Evolutionary conservation across 306 rosid species (phyloP).

Genomic region (Inga laurina): DNA sequence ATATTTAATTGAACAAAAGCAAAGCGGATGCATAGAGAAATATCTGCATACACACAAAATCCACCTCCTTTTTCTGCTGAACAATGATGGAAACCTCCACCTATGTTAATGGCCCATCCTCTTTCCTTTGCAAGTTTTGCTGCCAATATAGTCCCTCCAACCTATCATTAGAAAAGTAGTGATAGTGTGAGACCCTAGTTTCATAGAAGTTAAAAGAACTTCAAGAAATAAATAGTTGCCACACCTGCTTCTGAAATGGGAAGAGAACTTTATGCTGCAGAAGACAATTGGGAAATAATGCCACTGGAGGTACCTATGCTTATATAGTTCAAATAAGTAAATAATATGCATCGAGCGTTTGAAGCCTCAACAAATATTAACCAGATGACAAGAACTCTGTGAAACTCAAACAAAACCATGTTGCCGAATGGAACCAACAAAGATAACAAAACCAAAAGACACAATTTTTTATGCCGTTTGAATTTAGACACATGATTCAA

Average conservation of each 20-base stretch:
- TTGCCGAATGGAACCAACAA: neutral
- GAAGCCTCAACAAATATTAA: neutral
- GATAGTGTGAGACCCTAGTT: slow-evolving; percentile 2
- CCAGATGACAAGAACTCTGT: neutral
- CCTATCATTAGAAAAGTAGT: slow-evolving; percentile 50
- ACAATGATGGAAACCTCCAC: slow-evolving; percentile 98
- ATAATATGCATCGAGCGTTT: neutral
- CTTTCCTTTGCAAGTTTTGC: slow-evolving; percentile 89
- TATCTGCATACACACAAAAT: slow-evolving; percentile 88
- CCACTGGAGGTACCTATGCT: slow-evolving; percentile 82
- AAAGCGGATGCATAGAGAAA: slow-evolving; percentile 79
- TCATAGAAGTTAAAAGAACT: neutral
- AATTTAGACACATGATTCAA: neutral
- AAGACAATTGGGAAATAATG: slow-evolving; percentile 71
- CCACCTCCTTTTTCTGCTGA: slow-evolving; percentile 85
- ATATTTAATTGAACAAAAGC: slow-evolving; percentile 72
- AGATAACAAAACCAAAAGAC: slow-evolving; percentile 24
- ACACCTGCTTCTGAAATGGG: slow-evolving; percentile 88
- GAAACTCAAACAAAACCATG: neutral
- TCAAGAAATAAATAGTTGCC: neutral
- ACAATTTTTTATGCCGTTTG: slow-evolving; percentile 15
- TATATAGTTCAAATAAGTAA: neutral
- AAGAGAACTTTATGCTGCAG: slow-evolving; percentile 73
- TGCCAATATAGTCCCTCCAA: slow-evolving; percentile 90
- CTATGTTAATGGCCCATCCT: slow-evolving; percentile 95